Conservation (phyloP, 495 filamentous ascomycete genomes). For the Ramalina intermedia region DNA sequence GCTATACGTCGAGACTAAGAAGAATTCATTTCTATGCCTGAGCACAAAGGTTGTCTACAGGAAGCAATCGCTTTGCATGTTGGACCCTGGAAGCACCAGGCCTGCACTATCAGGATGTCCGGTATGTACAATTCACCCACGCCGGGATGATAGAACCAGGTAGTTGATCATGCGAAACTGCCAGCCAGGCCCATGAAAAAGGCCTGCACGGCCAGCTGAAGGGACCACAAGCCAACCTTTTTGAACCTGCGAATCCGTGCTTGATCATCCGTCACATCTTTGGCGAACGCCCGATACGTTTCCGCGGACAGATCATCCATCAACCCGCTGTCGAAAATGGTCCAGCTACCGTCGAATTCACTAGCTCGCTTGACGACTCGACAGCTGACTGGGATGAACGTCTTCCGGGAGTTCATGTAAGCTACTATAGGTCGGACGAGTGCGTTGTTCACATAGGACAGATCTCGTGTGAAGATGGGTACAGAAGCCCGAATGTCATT, state of each 20-base stretch:
- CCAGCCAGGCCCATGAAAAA: constrained; percentile 90
- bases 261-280: constrained; percentile 74
- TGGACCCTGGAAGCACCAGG: no score
- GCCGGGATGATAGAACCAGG: not conserved
- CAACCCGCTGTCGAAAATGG: constrained; percentile 79
- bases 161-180: constrained; percentile 44
- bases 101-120: no score
- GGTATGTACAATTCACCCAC: no score
- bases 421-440: constrained; percentile 95
- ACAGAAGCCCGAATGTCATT: constrained; percentile 86
- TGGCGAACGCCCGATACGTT: constrained; percentile 84
- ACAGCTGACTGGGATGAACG: constrained; percentile 90
- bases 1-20: no score
- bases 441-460: constrained; percentile 92
- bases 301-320: constrained; percentile 94
- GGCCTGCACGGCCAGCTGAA: constrained; percentile 84
- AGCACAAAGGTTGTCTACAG: no score
- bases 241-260: constrained; percentile 74
- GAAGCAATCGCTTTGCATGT: no score
- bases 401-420: constrained; percentile 86
- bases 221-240: constrained; percentile 92
- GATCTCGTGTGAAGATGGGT: constrained; percentile 75
- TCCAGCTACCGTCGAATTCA: constrained; percentile 96
- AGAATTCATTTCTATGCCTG: no score
- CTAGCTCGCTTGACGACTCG: constrained; percentile 72